Evolutionary conservation across 176 grass and related monocot species (phyloP), one percentile per base, ranked within the genome.

Genomic region (Avena atlantica): DNA sequence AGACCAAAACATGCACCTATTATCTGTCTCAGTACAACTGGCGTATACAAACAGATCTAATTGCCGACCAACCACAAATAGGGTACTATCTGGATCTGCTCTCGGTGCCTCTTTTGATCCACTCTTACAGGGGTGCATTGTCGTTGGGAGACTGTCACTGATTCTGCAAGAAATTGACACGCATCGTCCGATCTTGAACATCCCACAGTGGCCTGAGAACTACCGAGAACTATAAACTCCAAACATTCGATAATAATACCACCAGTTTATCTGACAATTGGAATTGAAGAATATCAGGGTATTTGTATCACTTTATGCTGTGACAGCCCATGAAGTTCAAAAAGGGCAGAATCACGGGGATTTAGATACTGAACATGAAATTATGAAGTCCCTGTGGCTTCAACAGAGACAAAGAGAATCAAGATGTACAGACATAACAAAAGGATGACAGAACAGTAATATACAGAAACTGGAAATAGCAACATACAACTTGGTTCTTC

Each of bases 401-500:
- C 65, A 48, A 76, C 27, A 16, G 51, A 81, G 42, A 69, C 51
- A 29, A 84, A 25, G 59, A 66, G 19, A 87, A 85, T 76, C 29
- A 85, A 55, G n/a, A 91, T 78, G 82, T 88, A 85, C 62, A 88
- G 9, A 81, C 45, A 48, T 48, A 82, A 59, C 27, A 70, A 85
- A 87, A 70, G 4, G 71, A 64, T 47, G 64, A 31, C 15, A 71
- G 21, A 31, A 47, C 2, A 52, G 40, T 81, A 45, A 80, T 70
- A 61, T 70, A 86, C 78, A 82, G 63, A 81, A 81, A 88, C 62
- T 45, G 71, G 80, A 85, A 77, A 84, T 81, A 78, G 57, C 63
- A 85, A 88, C 90, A 64, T 91, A 91, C 90, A 73, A 76, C 70
- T 78, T 62, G 82, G 77, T 83, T 94, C 74, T 80, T 95, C 74